Evolutionary conservation across 768 basidiomycete species (phyloP).

Genomic region (Lactarius quietus): DNA sequence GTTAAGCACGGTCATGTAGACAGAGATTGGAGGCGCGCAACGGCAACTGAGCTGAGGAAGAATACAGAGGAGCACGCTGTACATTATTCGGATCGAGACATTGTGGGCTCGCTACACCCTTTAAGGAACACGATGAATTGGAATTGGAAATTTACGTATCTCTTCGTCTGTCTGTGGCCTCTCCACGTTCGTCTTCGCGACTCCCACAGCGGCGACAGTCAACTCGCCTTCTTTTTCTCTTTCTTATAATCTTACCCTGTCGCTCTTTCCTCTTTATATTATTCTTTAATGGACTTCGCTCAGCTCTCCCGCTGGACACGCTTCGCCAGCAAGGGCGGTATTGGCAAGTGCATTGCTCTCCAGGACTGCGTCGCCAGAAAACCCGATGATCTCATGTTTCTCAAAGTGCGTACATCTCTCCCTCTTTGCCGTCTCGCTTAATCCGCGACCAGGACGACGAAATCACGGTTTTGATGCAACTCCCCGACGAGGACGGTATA

Average conservation of each 20-base stretch:
- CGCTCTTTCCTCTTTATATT: not conserved
- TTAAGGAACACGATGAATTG: not conserved
- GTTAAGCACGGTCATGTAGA: no score
- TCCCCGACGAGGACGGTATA: conserved; percentile 48
- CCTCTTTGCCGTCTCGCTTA: not conserved
- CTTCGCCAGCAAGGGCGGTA: conserved; percentile 82
- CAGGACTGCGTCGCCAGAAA: conserved; percentile 74
- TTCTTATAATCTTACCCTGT: not conserved
- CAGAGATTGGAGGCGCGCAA: no score
- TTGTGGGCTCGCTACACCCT: no score
- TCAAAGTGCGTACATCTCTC: conserved; percentile 52
- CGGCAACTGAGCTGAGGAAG: no score
- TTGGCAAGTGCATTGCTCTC: conserved; percentile 71
- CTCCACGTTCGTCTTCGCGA: not conserved
- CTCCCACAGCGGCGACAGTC: not conserved
- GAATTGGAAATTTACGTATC: not conserved
- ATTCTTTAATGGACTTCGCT: conserved; percentile 53
- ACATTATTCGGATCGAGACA: no score
- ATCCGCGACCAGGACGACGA: conserved; percentile 58
- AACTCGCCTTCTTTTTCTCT: not conserved
- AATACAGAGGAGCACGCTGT: no score
- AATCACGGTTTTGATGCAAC: conserved; percentile 72
- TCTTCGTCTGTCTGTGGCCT: no score
- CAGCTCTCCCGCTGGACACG: conserved; percentile 80
- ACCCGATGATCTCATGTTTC: conserved; percentile 80